Percentiles rank a stretch among this genome's conserved stretches.
Evolutionary conservation across 139 green algal genomes (phyloP).

Genomic region (Micractinium conductrix): DNA sequence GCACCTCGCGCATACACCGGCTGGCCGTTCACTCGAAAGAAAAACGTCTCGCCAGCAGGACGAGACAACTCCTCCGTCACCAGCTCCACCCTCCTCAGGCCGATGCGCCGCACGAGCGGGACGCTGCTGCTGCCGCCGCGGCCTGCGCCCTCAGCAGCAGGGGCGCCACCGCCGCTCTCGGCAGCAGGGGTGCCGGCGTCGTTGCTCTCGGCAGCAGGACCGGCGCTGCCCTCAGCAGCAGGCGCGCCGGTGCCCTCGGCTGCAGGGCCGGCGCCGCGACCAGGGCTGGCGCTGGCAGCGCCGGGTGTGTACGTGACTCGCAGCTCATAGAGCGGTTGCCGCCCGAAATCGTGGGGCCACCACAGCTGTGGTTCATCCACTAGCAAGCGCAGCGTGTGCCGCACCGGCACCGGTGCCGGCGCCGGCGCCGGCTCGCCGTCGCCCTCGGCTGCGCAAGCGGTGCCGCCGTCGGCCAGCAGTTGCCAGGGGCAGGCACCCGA

Average conservation of each 20-base stretch:
- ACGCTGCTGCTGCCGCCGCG: constrained; percentile 12
- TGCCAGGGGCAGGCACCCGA: background rate
- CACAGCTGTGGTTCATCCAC: constrained; percentile 47
- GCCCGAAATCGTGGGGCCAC: constrained; percentile 63
- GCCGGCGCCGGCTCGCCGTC: too few relatives aligned
- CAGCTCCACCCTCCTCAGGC: constrained; percentile 70
- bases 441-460: too few relatives aligned
- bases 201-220: too few relatives aligned
- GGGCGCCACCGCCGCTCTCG: background rate
- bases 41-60: constrained; percentile 69
- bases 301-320: constrained; percentile 31
- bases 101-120: constrained; percentile 43
- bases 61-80: constrained; percentile 46
- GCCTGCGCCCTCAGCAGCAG: background rate
- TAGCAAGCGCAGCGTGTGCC: constrained; percentile 9
- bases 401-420: background rate
- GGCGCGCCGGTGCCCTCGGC: background rate
- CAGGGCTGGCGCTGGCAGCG: background rate
- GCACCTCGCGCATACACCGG: constrained; percentile 64
- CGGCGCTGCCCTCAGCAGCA: background rate
- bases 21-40: constrained; percentile 75
- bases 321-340: constrained; percentile 58
- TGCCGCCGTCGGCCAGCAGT: background rate
- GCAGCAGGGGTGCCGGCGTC: background rate
- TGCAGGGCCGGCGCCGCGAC: background rate